phyloP scores from a whole-genome alignment of 2,329 filamentous ascomycete genomes.

The Blastomyces emzantsi region DNA sequence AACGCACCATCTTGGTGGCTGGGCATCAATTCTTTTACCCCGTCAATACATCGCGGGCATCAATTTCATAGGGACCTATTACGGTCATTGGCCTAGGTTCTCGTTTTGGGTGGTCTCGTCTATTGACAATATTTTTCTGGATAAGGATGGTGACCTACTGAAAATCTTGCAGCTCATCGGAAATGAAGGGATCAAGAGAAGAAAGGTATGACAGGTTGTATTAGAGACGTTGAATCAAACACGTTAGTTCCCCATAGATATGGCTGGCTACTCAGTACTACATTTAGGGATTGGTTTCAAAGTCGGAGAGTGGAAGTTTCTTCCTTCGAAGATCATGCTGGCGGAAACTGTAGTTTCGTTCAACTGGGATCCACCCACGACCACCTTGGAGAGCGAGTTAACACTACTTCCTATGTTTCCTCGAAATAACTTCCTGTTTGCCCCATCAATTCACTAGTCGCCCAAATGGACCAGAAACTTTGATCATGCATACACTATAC shows the following conservation, averaged over 20 bases:
- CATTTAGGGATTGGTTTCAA: conserved; percentile 44
- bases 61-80: conserved; percentile 65
- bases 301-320: conserved; percentile 44
- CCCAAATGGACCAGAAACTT: conserved; percentile 30
- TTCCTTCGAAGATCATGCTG: conserved; percentile 48
- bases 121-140: conserved; percentile 55
- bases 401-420: conserved; percentile 63
- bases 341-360: conserved; percentile 49
- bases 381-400: conserved; percentile 57
- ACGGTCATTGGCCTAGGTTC: conserved; percentile 62
- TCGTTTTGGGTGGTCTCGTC: conserved; percentile 60
- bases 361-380: conserved; percentile 55
- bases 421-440: conserved; percentile 59
- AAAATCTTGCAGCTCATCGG: conserved; percentile 55
- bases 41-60: conserved; percentile 63
- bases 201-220: conserved; percentile 14
- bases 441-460: conserved; percentile 61
- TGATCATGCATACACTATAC: conserved; percentile 29
- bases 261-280: conserved; percentile 9
- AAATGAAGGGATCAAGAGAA: conserved; percentile 38
- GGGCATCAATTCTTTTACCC: conserved; percentile 73
- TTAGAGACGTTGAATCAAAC: not conserved
- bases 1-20: conserved; percentile 49
- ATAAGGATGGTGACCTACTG: conserved; percentile 51
- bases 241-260: not conserved